Evolutionary conservation across 2,329 filamentous ascomycete genomes (phyloP).

Genomic region (Niveomyces coronatus): DNA sequence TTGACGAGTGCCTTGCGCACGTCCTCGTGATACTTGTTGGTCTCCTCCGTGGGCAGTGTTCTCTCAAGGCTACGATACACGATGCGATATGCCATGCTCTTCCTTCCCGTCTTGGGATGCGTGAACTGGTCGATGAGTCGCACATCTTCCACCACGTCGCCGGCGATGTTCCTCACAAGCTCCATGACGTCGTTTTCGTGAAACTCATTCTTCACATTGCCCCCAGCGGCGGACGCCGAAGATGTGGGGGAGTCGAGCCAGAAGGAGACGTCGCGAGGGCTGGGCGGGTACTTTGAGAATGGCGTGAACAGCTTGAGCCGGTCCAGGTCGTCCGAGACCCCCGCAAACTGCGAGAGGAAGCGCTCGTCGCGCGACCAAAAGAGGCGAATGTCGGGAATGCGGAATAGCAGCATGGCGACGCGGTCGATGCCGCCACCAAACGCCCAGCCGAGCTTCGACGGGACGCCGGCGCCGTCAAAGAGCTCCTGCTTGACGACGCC

Average conservation of each 20-base stretch:
- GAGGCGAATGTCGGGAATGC: constrained; percentile 88
- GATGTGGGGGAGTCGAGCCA: constrained; percentile 50
- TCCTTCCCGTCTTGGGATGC: constrained; percentile 73
- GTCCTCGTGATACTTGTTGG: constrained; percentile 62
- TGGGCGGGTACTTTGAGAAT: constrained; percentile 85
- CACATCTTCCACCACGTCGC: constrained; percentile 83
- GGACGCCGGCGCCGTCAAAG: constrained; percentile 64
- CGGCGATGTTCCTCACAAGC: constrained; percentile 71
- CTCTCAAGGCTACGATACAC: constrained; percentile 89
- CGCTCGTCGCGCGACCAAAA: constrained; percentile 86
- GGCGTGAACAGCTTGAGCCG: constrained; percentile 58
- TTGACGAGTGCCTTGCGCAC: constrained; percentile 56
- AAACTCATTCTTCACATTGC: constrained; percentile 43
- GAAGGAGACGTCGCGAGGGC: constrained; percentile 88
- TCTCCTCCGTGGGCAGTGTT: constrained; percentile 76
- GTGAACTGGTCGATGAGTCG: constrained; percentile 74
- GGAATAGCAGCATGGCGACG: constrained; percentile 95
- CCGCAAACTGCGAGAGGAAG: constrained; percentile 77
- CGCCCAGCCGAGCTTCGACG: constrained; percentile 77
- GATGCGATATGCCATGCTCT: constrained; percentile 84
- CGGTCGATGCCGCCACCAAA: constrained; percentile 91
- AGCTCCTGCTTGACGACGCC: constrained; percentile 81
- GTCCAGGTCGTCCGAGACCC: constrained; percentile 41
- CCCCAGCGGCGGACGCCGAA: constrained; percentile 38
- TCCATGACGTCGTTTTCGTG: constrained; percentile 99